Evolutionary conservation across 441 rosid genomes (phyloP), one percentile per base, ranked within the genome.

Genomic region (Populus hybrid): DNA sequence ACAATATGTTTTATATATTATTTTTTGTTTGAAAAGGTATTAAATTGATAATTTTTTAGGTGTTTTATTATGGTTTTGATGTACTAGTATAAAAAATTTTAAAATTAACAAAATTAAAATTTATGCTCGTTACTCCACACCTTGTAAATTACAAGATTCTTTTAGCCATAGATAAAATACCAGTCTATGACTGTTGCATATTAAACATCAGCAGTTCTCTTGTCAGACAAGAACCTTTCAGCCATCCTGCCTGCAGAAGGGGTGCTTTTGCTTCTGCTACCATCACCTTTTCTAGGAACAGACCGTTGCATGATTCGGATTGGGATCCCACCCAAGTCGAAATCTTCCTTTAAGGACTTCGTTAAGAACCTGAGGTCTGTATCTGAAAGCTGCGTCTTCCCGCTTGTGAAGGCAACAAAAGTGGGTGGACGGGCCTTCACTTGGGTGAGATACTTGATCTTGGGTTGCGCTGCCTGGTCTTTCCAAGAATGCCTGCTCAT

Each of bases 391-490:
- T 36, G 79, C 0, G 85, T 86, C 85, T 86, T 94, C 78, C 97
- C 97, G 6, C 87, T 87, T 77, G 91, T 69, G 75, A 95, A 95
- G 76, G 98, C 95, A 0, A 95, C 92, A 79, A 95, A 95, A 76
- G 99, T 95, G 1, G 98, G 98, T 5, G 99, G 98, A 38, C 99
- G 85, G 30, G 95, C 99, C 91, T 95, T 95, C 85, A 95, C 99
- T 78, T 94, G 99, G 46, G 99, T 90, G 84, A 95, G 90, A 79
- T 92, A 95, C 84, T 95, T 95, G 72, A 95, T 89, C 89, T 91
- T 95, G 21, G 95, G 93, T 77, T 92, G 94, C 9, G 97, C 87
- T 23, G 97, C 91, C 57, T 87, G 89, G 79, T 90, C 98, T 89
- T 87, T 95, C 99, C 99, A 95, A 2, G 98, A 95, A 82, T 94